A percentile compares a stretch with the other conserved stretches of the same genome.
These are phyloP conservation scores for Nemania bipapillata DNA, from an alignment of 2,329 filamentous ascomycete species.

Conservation along the genomic window DNA sequence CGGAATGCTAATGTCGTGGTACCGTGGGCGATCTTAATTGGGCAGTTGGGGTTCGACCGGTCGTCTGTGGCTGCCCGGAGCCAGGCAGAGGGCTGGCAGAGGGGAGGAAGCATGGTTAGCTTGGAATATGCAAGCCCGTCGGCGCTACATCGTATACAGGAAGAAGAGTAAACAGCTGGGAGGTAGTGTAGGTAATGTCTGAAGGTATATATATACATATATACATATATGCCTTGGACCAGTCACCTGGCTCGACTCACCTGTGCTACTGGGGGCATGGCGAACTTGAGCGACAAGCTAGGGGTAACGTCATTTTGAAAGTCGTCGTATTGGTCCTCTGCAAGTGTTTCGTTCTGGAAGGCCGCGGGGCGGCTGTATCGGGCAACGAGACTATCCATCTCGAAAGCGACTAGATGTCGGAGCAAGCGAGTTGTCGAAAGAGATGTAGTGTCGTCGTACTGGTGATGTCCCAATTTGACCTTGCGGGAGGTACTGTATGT, in stretches of 20 bases:
- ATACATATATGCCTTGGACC: neutral
- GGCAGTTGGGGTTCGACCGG: constrained; percentile 93
- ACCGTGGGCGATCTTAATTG: constrained; percentile 99
- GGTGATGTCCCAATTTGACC: constrained; percentile 16
- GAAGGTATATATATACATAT: too few species aligned
- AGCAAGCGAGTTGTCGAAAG: constrained; percentile 5
- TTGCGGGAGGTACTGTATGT: constrained; percentile 15
- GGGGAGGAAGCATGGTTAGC: constrained; percentile 27
- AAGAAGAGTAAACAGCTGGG: neutral
- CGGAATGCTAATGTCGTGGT: constrained; percentile 98
- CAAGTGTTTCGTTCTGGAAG: constrained; percentile 75
- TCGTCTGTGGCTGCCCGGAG: constrained; percentile 97
- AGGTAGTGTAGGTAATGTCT: constrained; percentile 2
- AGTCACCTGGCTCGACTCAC: constrained; percentile 63
- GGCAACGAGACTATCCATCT: constrained; percentile 92
- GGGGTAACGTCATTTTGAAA: constrained; percentile 75
- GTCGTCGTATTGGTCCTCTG: constrained; percentile 78
- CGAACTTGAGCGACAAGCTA: constrained; percentile 89
- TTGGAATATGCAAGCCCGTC: neutral
- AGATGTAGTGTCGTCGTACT: constrained; percentile 1
- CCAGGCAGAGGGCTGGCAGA: constrained; percentile 82
- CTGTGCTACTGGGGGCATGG: constrained; percentile 90
- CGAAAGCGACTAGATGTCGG: constrained; percentile 35
- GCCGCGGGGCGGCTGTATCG: constrained; percentile 85
- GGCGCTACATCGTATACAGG: neutral